Base-by-base conservation (phyloP, 1,284 basidiomycete species). In the Chalciporus sp. region DNA sequence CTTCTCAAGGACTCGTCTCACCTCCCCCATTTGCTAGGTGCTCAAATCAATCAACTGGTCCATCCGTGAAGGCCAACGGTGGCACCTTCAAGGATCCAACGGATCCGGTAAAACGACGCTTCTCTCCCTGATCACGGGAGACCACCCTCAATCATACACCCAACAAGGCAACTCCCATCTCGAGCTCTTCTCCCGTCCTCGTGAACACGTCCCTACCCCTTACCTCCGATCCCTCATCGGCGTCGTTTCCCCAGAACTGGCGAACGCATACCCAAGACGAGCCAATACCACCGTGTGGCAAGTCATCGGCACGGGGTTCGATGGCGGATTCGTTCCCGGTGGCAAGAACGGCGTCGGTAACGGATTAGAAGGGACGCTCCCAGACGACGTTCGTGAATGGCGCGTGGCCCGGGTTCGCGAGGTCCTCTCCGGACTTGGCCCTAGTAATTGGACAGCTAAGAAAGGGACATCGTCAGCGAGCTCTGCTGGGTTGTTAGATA, bases 61-160 rank as follows among this genome's bases (percentile, higher is more conserved):
- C 31, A 86, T 97, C 56, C 76, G 77, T 4, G 80, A 83, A 58
- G 92, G 92, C 29, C 86, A 94, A 42, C 79, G 88, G 42, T 96
- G 93, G 92, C 90, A 95, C 63, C 82, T 98, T 9, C 83, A 88
- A 64, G 94, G 95, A 10, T 74, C 85, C 17, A 98, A 97, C 67
- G 95, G 94, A 44, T 94, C 92, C 0, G 96, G 96, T 2, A 99
- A 99, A 75, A 96, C 95, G 0, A 98, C 96, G 0, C 83, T 98
- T 1, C 79, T 98, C n/a, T 88, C 95, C 4, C 72, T 98, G 31
- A 76, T 99, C 37, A 92, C 94, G 0, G 96, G 96, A 23, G 94
- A 96, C 64, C 96, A 98, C 70, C 95, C 96, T 0, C 92, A 93
- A 58, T 96, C 95, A 0, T 98, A 89, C 74, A 88, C 86, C 1